These are phyloP conservation scores for Adansonia gregorii DNA, from an alignment of 441 rosid genomes.

Conservation along the genomic window DNA sequence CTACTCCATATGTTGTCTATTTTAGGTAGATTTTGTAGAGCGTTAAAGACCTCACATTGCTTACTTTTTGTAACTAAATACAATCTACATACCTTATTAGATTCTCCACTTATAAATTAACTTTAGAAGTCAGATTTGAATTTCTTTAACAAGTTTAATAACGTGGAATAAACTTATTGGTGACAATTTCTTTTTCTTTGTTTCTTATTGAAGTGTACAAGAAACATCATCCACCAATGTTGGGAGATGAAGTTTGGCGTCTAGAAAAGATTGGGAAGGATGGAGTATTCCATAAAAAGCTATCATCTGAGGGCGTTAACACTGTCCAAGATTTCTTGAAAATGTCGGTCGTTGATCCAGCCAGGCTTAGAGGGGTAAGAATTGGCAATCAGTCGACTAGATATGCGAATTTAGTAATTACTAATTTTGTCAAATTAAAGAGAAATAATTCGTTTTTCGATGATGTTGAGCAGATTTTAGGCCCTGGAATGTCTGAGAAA, in stretches of 20 bases:
- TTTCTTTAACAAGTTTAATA: background rate
- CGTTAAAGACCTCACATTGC: no score
- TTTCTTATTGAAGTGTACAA: slow-evolving; percentile 63
- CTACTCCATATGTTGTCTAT: no score
- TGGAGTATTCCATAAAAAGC: slow-evolving; percentile 83
- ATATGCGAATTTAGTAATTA: background rate
- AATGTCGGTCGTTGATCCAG: slow-evolving; percentile 55
- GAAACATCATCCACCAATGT: slow-evolving; percentile 85
- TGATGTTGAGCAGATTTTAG: slow-evolving; percentile 54
- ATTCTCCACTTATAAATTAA: no score
- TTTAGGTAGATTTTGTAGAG: no score
- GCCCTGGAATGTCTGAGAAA: slow-evolving; percentile 77
- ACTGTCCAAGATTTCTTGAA: slow-evolving; percentile 83
- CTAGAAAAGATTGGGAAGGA: slow-evolving; percentile 84
- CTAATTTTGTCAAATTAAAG: background rate
- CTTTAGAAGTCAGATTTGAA: no score
- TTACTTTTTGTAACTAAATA: no score
- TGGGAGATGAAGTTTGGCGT: slow-evolving; percentile 90
- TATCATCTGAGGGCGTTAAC: slow-evolving; percentile 40
- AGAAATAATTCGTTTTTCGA: background rate
- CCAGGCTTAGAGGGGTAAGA: slow-evolving; percentile 56
- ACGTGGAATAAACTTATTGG: background rate
- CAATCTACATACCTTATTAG: no score
- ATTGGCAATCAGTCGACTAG: background rate
- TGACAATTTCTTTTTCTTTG: background rate